Conservation (phyloP, 176 grass and related monocot species). For the Tillandsia fasciculata region DNA sequence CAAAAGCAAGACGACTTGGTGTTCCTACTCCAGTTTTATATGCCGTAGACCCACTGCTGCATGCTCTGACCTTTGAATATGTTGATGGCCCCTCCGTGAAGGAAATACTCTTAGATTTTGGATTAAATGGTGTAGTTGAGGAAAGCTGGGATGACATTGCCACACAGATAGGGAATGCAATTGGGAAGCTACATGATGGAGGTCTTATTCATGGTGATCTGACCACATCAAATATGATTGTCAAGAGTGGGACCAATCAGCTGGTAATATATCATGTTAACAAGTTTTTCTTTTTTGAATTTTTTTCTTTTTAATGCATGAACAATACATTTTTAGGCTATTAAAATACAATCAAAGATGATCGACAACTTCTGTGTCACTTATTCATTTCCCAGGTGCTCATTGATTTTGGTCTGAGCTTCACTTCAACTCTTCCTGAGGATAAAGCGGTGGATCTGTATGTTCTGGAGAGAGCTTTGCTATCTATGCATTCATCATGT, state of each 20-base stretch:
- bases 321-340: not conserved
- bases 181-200: slow-evolving; percentile 84
- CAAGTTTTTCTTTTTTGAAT: slow-evolving; percentile 15
- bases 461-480: slow-evolving; percentile 87
- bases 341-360: not conserved
- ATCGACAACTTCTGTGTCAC: not conserved
- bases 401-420: slow-evolving; percentile 96
- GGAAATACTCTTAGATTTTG: slow-evolving; percentile 81
- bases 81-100: slow-evolving; percentile 75
- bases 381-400: slow-evolving; percentile 51
- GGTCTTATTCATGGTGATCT: slow-evolving; percentile 89
- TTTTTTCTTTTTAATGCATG: not conserved
- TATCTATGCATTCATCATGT: slow-evolving; percentile 97
- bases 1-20: slow-evolving; percentile 89
- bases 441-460: slow-evolving; percentile 95
- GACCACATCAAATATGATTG: slow-evolving; percentile 96
- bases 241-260: slow-evolving; percentile 51
- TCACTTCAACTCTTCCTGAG: slow-evolving; percentile 79
- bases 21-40: slow-evolving; percentile 82
- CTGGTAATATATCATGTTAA: slow-evolving; percentile 27
- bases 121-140: slow-evolving; percentile 51
- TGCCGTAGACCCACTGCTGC: slow-evolving; percentile 58
- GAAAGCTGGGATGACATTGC: slow-evolving; percentile 57
- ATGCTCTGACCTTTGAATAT: slow-evolving; percentile 85
- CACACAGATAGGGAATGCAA: slow-evolving; percentile 75